Evolutionary conservation across 2,329 filamentous ascomycete genomes (phyloP).

Genomic region (Chrysoporthe deuterocubensis): DNA sequence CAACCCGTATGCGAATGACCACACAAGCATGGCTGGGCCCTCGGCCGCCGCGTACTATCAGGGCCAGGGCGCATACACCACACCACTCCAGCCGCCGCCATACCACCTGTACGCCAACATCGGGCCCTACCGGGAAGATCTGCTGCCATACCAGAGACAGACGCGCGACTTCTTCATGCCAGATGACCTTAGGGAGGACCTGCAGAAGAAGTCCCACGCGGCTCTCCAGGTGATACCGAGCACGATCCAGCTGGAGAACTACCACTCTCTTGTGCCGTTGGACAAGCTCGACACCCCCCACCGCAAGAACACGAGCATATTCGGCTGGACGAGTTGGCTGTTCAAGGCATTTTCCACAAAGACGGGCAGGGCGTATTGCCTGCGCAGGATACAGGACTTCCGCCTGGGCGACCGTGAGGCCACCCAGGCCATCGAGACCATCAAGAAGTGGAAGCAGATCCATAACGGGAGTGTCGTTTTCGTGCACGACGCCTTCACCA

Average conservation of each 20-base stretch:
- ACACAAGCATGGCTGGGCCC: conserved; percentile 55
- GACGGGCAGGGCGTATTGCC: conserved; percentile 84
- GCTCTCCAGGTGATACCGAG: conserved; percentile 83
- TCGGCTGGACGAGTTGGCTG: conserved; percentile 90
- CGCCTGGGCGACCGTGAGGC: conserved; percentile 69
- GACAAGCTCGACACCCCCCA: conserved; percentile 67
- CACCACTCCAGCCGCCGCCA: conserved; percentile 70
- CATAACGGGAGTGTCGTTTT: conserved; percentile 81
- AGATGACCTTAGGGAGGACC: conserved; percentile 82
- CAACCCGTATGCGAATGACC: conserved; percentile 81
- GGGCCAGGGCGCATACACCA: conserved; percentile 54
- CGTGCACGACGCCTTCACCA: conserved; percentile 91
- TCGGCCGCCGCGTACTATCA: conserved; percentile 70
- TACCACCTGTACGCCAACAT: conserved; percentile 93
- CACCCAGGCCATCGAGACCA: conserved; percentile 82
- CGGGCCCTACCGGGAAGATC: conserved; percentile 78
- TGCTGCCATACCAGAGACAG: conserved; percentile 82
- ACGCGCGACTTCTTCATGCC: conserved; percentile 92
- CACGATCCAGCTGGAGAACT: conserved; percentile 78
- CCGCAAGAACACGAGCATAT: conserved; percentile 76
- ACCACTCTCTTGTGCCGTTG: conserved; percentile 88
- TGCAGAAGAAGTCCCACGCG: conserved; percentile 87
- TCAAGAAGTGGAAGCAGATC: conserved; percentile 88
- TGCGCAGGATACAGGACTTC: conserved; percentile 87
- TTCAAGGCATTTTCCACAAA: conserved; percentile 93